Evolutionary conservation across 2,329 filamentous ascomycete genomes (phyloP).

Genomic region (Nemania sp.): DNA sequence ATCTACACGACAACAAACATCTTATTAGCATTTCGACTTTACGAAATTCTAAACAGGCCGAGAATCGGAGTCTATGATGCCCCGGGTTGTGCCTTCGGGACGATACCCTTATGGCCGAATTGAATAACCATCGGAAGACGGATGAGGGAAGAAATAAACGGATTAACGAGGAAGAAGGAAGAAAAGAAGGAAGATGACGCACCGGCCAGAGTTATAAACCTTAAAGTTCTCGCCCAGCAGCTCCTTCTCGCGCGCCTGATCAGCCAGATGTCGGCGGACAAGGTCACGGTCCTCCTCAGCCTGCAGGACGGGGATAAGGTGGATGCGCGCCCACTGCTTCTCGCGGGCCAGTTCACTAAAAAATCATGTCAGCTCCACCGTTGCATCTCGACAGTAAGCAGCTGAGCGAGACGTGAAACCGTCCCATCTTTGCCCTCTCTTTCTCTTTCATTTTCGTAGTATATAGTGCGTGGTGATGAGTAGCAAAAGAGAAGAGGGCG

Average conservation of each 20-base stretch:
- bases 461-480: neutral
- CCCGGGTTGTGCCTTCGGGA: neutral
- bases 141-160: neutral
- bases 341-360: conserved; percentile 87
- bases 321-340: conserved; percentile 97
- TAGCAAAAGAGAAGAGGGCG: neutral
- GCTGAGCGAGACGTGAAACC: neutral
- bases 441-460: neutral
- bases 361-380: neutral
- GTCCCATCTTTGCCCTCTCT: neutral
- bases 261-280: conserved; percentile 82
- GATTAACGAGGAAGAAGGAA: conserved; percentile 4
- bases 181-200: conserved; percentile 41
- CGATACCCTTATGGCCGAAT: neutral
- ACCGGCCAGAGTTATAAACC: conserved; percentile 90
- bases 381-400: neutral
- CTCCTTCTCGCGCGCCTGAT: conserved; percentile 88
- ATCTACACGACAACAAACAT: neutral
- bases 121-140: neutral
- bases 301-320: conserved; percentile 90
- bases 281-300: conserved; percentile 97
- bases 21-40: neutral
- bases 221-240: conserved; percentile 81
- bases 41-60: neutral
- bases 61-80: neutral